These are phyloP conservation scores for Magnusiomyces clavatus DNA, from an alignment of 1,139 yeast species.

Conservation along the genomic window DNA sequence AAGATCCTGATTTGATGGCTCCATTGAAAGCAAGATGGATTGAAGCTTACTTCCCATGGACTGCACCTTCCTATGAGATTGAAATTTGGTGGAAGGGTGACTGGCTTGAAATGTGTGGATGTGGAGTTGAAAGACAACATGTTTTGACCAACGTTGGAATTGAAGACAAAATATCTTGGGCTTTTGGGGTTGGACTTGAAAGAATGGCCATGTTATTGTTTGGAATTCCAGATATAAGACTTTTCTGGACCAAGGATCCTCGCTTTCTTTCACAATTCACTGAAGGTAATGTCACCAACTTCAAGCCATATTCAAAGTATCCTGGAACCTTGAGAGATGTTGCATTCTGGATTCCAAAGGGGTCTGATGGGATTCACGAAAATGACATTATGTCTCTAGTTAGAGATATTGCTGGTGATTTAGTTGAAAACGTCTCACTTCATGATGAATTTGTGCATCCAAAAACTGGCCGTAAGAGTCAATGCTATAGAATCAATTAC, in stretches of 20 bases:
- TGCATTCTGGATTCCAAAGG: constrained; percentile 74
- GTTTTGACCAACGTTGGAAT: constrained; percentile 70
- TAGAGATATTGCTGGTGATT: constrained; percentile 71
- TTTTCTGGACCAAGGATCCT: constrained; percentile 84
- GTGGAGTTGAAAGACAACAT: constrained; percentile 80
- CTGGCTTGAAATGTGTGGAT: constrained; percentile 96
- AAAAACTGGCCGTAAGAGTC: constrained; percentile 64
- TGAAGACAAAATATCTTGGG: constrained; percentile 75
- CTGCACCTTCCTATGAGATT: constrained; percentile 96
- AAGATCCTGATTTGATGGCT: constrained; percentile 53
- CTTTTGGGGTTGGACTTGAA: constrained; percentile 94
- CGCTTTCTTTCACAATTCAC: constrained; percentile 69
- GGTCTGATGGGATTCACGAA: constrained; percentile 46
- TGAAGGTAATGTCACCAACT: constrained; percentile 57
- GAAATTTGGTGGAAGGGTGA: constrained; percentile 99
- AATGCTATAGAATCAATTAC: constrained; percentile 83
- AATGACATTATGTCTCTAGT: constrained; percentile 94
- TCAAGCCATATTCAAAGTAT: constrained; percentile 83
- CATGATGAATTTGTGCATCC: constrained; percentile 84
- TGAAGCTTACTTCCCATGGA: constrained; percentile 96
- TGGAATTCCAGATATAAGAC: constrained; percentile 89
- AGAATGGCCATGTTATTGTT: constrained; percentile 92
- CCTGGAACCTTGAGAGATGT: constrained; percentile 85
- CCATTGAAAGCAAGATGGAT: constrained; percentile 92
- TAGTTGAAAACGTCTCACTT: constrained; percentile 76